Evolutionary conservation across 768 basidiomycete genomes (phyloP), one percentile per base, ranked within the genome.

Genomic region (Cyclocybe cylindracea): DNA sequence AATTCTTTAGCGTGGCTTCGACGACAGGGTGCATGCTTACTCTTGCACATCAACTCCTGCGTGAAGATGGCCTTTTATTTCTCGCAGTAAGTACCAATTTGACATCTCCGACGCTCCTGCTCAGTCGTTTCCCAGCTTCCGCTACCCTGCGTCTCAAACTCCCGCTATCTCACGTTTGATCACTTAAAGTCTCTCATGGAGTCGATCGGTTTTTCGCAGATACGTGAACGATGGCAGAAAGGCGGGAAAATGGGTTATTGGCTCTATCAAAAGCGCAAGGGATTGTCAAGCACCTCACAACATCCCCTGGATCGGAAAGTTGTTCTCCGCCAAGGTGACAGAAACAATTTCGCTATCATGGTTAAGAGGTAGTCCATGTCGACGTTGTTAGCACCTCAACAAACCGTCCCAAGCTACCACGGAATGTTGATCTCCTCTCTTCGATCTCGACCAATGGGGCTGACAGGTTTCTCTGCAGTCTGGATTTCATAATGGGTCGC

Each of bases 181-280:
- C 79, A 78, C 40, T 75, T 94, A 6, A 68, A 67, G 18, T 64
- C 64, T 2, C 69, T 92, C 39, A 85, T 92, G 86, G 50, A 62
- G 0, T 60, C 69, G 5, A 63, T 92, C 5, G 91, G 91, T 0
- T 94, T 94, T 62, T 61, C 56, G 0, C 71, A 84, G 61, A 63
- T 87, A 16, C 76, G 79, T 49, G 76, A 75, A 40, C 76, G 78
- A 55, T 89, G 86, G 84, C 84, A 77, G 60, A 62, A 68, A 18
- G 82, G 82, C 10, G 87, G 92, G 4, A 96, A 91, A 69, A 94
- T 96, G 80, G 86, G 77, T 3, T 97, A 96, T 65, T 91, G 87
- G 84, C 72, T 97, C 7, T 94, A 82, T 64, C 78, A 69, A n/a
- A 90, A 84, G 66, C 46, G 45, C 45, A 49, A 39, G 35, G 35